These are phyloP conservation scores for Saccharomycopsis sp. DNA, from an alignment of 805 yeast species.

Conservation along the genomic window DNA sequence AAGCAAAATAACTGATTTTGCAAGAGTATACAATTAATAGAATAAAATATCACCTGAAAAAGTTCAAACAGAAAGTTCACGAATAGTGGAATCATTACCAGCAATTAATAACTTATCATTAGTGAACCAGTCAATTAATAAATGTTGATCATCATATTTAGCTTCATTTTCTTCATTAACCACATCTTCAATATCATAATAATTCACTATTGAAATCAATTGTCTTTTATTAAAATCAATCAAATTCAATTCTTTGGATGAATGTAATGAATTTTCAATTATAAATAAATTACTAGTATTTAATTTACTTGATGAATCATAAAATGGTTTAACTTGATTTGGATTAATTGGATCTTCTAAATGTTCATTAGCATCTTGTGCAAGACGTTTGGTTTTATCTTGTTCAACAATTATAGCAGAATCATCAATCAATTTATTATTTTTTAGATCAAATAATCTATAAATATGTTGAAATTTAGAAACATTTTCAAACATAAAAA, in stretches of 20 bases:
- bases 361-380: no score
- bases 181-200: conserved; percentile 1
- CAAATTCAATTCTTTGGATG: background rate
- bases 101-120: background rate
- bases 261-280: background rate
- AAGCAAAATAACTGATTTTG: no score
- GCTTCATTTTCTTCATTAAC: background rate
- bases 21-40: no score
- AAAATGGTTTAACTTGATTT: background rate
- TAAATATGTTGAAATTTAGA: background rate
- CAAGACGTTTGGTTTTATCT: background rate
- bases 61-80: no score
- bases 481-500: background rate
- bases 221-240: background rate
- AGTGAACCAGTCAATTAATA: background rate
- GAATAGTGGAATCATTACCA: conserved; percentile 4
- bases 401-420: background rate
- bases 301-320: background rate
- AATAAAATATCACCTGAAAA: no score
- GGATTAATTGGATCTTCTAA: background rate
- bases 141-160: background rate
- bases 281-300: background rate
- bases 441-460: conserved; percentile 1
- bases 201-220: background rate
- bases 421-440: background rate